Base-by-base conservation (phyloP, 2,329 filamentous ascomycete genomes). In the Coniochaeta prunicola region DNA sequence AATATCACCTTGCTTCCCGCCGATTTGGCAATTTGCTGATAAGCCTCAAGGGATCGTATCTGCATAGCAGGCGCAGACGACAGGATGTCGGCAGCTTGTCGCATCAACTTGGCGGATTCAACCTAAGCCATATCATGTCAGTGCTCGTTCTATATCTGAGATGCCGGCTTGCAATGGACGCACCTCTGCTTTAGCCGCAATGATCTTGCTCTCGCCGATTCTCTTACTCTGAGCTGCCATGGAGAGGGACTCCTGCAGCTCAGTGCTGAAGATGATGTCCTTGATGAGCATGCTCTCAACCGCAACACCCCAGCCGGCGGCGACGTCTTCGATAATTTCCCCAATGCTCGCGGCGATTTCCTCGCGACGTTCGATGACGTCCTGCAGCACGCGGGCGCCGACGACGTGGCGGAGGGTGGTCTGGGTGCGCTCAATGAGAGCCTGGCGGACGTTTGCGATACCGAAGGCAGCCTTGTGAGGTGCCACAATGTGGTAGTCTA, bases 231-330 rank as follows among this genome's bases (percentile, higher is more conserved):
- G 94, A 3, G 94, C 94, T 40, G 94, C 94, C 94, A 99, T 97
- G 71, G 91, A 96, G 56, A 99, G 85, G 19, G 90, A 94, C 70
- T 97, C 93, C 76, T 99, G 94, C 50, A 99, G 82, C 66, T 97
- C 94, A 70, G 91, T 86, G 76, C 87, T 92, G 84, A 99, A 99
- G 72, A 97, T 90, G 71, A 99, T 96, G 75, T 99, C 94, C 79
- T 99, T 97, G 83, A 99, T 93, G 66, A 99, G 86, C 93, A 99
- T 99, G 70, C 88, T 92, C 81, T 97, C 94, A 60, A 97, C 94
- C 70, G 91, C 86, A 8, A 96, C 93, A 76, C 94, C 94, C 94
- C 94, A 99, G 61, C 91, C 91, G 12, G 85, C 80, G 6, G 94
- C 93, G 1, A 96, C 94, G 66, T 97, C 92, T 71, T 97, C 94